Evolutionary conservation across 208 protist genomes (phyloP).

Genomic region (Wallacemonas sp.): DNA sequence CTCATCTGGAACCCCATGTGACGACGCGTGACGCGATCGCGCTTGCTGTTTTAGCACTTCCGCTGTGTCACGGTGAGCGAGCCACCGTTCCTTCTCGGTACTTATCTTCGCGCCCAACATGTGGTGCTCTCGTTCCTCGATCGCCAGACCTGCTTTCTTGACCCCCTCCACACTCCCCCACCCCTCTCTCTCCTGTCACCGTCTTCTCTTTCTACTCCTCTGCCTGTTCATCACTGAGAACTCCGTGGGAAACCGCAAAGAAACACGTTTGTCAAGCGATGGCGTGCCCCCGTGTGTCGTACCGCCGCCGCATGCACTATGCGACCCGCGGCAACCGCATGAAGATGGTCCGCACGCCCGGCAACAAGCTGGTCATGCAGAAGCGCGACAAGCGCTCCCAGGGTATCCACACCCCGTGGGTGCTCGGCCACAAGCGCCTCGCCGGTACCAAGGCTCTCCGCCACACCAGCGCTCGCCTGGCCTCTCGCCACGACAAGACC

Average conservation of each 20-base stretch:
- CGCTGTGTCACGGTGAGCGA: no score
- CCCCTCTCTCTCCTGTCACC: no score
- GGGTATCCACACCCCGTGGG: slow-evolving; percentile 88
- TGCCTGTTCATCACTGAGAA: not conserved
- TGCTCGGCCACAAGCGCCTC: slow-evolving; percentile 92
- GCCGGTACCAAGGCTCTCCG: slow-evolving; percentile 89
- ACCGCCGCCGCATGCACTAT: slow-evolving; percentile 84
- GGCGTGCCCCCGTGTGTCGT: slow-evolving; percentile 70
- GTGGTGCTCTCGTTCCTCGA: no score
- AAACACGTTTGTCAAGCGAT: no score
- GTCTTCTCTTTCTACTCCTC: slow-evolving; percentile 1
- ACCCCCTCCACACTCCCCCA: no score
- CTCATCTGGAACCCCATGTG: no score
- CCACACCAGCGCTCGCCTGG: slow-evolving; percentile 80
- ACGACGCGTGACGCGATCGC: no score
- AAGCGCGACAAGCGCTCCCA: slow-evolving; percentile 94
- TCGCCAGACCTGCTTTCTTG: no score
- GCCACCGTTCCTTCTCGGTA: not conserved
- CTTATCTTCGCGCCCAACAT: not conserved
- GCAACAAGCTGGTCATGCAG: slow-evolving; percentile 93
- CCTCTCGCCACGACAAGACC: slow-evolving; percentile 91
- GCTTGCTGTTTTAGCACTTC: no score
- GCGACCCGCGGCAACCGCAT: slow-evolving; percentile 75
- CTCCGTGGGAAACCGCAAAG: slow-evolving; percentile 15
- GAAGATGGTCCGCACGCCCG: slow-evolving; percentile 84